These are phyloP conservation scores for Dendrostoma leiphaemia DNA, from an alignment of 2,329 filamentous ascomycete species.

Conservation along the genomic window DNA sequence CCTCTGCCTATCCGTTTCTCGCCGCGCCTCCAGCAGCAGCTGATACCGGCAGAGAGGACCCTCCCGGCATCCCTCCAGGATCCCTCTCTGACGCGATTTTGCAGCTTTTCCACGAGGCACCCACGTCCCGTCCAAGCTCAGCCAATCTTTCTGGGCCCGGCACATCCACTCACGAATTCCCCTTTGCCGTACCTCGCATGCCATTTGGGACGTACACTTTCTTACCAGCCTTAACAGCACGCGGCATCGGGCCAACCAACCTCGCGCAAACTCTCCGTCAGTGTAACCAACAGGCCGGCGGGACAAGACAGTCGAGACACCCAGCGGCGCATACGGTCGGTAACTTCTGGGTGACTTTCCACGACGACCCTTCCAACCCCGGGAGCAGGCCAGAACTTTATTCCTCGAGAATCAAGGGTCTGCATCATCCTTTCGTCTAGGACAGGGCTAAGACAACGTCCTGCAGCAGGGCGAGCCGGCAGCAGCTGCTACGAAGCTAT, in stretches of 20 bases:
- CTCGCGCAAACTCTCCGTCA: conserved; percentile 8
- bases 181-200: conserved; percentile 2
- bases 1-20: conserved; percentile 4
- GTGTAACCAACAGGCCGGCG: conserved; percentile 18
- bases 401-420: not conserved
- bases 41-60: conserved; percentile 19
- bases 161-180: conserved; percentile 4
- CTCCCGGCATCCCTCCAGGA: no score
- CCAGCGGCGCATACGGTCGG: conserved; percentile 13
- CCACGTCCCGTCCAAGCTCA: conserved; percentile 23
- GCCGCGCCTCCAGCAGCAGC: conserved; percentile 14
- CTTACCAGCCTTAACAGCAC: not conserved
- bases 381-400: conserved; percentile 10
- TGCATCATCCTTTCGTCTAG: conserved; percentile 10
- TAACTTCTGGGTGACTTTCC: conserved; percentile 4
- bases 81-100: conserved; percentile 36
- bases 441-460: conserved; percentile 17
- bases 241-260: conserved; percentile 13
- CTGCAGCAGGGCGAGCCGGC: conserved; percentile 32
- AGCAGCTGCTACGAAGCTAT: conserved; percentile 20
- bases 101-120: conserved; percentile 31
- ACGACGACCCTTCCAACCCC: not conserved
- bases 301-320: conserved; percentile 7
- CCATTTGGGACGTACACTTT: conserved; percentile 5
- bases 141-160: conserved; percentile 25